These are phyloP conservation scores for Prinsepia uniflora DNA, from an alignment of 306 rosid genomes.

Conservation along the genomic window DNA sequence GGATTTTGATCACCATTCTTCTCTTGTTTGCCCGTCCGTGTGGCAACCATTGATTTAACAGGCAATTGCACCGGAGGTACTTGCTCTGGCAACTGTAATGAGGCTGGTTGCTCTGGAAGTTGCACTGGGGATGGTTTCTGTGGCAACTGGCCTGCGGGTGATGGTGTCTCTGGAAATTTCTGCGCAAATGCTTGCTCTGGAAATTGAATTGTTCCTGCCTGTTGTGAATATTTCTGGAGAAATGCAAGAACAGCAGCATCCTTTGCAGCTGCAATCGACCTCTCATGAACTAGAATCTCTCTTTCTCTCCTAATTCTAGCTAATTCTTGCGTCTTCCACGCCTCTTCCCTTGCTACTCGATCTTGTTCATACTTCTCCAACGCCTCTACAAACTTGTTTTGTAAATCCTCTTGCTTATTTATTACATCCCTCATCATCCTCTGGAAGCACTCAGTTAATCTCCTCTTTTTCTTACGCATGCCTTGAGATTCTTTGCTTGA, in stretches of 20 bases:
- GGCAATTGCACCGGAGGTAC: slow-evolving; percentile 8
- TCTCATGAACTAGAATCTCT: slow-evolving; percentile 60
- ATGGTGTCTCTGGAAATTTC: slow-evolving; percentile 33
- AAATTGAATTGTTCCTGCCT: slow-evolving; percentile 27
- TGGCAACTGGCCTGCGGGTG: slow-evolving; percentile 25
- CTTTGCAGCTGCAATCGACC: slow-evolving; percentile 68
- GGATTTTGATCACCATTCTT: slow-evolving; percentile 27
- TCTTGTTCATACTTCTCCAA: slow-evolving; percentile 65
- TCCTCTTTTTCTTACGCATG: slow-evolving; percentile 43
- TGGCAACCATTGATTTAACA: slow-evolving; percentile 17
- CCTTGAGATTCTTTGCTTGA: slow-evolving; percentile 43
- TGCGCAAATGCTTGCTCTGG: slow-evolving; percentile 31
- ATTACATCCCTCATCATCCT: slow-evolving; percentile 62
- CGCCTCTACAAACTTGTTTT: slow-evolving; percentile 57
- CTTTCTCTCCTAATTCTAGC: slow-evolving; percentile 54
- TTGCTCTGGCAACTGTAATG: not conserved
- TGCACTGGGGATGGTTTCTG: slow-evolving; percentile 34
- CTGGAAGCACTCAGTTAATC: slow-evolving; percentile 41
- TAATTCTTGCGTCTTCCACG: slow-evolving; percentile 65
- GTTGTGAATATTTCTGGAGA: slow-evolving; percentile 50
- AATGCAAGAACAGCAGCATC: slow-evolving; percentile 69
- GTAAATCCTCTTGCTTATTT: slow-evolving; percentile 65
- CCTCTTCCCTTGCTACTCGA: slow-evolving; percentile 65
- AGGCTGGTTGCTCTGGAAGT: slow-evolving; percentile 15
- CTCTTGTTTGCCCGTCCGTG: slow-evolving; percentile 29